Conservation (phyloP, 2,329 filamentous ascomycete genomes). For the Pezicula rhizophila region DNA sequence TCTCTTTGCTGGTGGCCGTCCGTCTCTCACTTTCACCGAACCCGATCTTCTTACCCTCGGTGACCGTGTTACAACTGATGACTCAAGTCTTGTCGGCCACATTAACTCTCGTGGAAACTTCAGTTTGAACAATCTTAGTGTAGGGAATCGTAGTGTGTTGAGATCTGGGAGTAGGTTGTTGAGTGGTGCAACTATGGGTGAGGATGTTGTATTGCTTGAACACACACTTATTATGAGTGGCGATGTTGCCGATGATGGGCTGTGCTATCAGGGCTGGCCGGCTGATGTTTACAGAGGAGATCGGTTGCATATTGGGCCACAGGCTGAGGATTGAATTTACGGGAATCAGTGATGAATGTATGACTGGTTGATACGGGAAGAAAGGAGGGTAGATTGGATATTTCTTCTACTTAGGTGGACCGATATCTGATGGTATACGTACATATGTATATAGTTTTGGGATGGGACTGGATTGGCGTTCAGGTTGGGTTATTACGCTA, state of each 20-base stretch:
- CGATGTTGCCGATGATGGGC: constrained; percentile 44
- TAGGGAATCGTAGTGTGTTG: constrained; percentile 46
- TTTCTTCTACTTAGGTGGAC: too few relatives aligned
- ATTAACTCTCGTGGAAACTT: constrained; percentile 53
- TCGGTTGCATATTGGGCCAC: background rate
- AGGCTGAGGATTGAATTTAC: background rate
- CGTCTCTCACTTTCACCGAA: constrained; percentile 50
- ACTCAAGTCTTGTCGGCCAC: constrained; percentile 49
- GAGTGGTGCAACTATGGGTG: constrained; percentile 46
- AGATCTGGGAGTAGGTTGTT: constrained; percentile 45
- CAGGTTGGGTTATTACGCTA: too few relatives aligned
- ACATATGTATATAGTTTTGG: too few relatives aligned
- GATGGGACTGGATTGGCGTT: too few relatives aligned
- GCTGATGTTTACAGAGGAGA: constrained; percentile 33
- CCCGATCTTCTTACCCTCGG: constrained; percentile 49
- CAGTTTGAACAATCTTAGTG: constrained; percentile 43
- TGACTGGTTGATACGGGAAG: too few relatives aligned
- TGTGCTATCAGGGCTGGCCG: constrained; percentile 51
- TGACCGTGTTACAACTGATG: constrained; percentile 46
- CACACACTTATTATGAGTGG: constrained; percentile 53
- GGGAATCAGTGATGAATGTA: too few relatives aligned
- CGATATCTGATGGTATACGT: too few relatives aligned
- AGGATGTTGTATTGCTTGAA: constrained; percentile 47
- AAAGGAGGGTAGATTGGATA: too few relatives aligned
- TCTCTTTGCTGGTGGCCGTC: constrained; percentile 46